phyloP scores from a whole-genome alignment of 129 eudicot species.

The sunflower (Helianthus annuus) region DNA sequence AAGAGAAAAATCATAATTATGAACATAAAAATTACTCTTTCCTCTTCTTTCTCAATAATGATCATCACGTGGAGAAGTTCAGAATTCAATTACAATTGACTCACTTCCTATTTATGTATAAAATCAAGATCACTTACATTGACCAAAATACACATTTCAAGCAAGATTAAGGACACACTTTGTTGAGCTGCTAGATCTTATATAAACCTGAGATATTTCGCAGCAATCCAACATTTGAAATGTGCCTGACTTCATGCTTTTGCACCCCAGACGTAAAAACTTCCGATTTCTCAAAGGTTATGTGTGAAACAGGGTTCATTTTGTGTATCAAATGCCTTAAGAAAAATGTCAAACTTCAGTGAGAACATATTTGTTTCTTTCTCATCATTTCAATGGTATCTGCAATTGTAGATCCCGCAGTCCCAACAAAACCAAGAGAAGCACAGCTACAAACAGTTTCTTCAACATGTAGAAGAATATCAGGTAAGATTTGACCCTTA shows the following conservation, averaged over 20 bases:
- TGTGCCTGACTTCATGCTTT: constrained; percentile 20
- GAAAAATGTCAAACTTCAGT: constrained; percentile 20
- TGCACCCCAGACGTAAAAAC: constrained; percentile 1
- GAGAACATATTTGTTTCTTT: constrained; percentile 52
- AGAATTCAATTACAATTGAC: constrained; percentile 2
- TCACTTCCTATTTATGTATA: constrained; percentile 7
- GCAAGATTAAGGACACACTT: constrained; percentile 24
- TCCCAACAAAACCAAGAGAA: constrained; percentile 91
- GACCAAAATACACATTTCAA: constrained; percentile 20
- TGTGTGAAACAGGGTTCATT: constrained; percentile 10
- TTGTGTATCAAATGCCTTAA: constrained; percentile 1
- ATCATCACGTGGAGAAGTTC: constrained; percentile 14
- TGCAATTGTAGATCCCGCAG: constrained; percentile 90
- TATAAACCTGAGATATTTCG: constrained; percentile 7
- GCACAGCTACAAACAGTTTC: constrained; percentile 92
- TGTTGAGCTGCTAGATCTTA: constrained; percentile 12
- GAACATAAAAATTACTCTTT: neutral
- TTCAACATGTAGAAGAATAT: constrained; percentile 73
- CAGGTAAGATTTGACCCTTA: constrained; percentile 47
- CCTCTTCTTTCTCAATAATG: constrained; percentile 20
- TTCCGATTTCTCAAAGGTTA: constrained; percentile 15
- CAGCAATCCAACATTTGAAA: constrained; percentile 21
- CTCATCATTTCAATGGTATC: constrained; percentile 77
- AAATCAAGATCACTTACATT: constrained; percentile 13
- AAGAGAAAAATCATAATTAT: neutral